A percentile compares a stretch with the other conserved stretches of the same genome.
Evolutionary conservation across 2,329 filamentous ascomycete species (phyloP).

Genomic region (Xylariaceae sp.): DNA sequence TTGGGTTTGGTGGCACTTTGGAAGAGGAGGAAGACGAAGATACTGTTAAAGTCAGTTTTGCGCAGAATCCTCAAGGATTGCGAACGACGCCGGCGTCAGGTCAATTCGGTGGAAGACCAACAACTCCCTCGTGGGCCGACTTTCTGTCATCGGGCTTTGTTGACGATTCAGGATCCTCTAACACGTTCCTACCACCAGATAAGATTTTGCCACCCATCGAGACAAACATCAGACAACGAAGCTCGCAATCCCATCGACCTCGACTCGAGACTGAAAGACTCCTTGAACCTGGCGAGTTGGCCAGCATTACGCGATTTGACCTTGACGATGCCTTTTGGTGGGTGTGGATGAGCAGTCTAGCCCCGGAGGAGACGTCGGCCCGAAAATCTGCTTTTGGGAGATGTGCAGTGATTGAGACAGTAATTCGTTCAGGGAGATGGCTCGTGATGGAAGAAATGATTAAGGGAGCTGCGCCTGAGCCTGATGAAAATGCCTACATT

Average conservation of each 20-base stretch:
- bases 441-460: constrained; percentile 96
- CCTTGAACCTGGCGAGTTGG: constrained; percentile 90
- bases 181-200: constrained; percentile 85
- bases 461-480: constrained; percentile 87
- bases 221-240: constrained; percentile 73
- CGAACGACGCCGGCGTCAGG: constrained; percentile 72
- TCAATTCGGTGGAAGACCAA: constrained; percentile 79
- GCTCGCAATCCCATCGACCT: constrained; percentile 83
- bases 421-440: constrained; percentile 83
- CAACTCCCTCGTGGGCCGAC: constrained; percentile 97
- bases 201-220: constrained; percentile 89
- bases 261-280: constrained; percentile 71
- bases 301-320: constrained; percentile 85
- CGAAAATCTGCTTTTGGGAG: constrained; percentile 94
- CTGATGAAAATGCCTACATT: constrained; percentile 85
- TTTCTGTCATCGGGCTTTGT: constrained; percentile 94
- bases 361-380: constrained; percentile 82
- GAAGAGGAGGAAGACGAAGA: constrained; percentile 75
- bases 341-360: constrained; percentile 98
- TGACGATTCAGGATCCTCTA: constrained; percentile 71
- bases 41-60: constrained; percentile 49
- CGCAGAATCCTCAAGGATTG: constrained; percentile 55
- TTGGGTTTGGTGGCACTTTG: constrained; percentile 82
- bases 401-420: constrained; percentile 90
- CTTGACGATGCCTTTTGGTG: constrained; percentile 98